Base-by-base conservation (phyloP, 163 green algal genomes). In the Trebouxiophyceae sp. region DNA sequence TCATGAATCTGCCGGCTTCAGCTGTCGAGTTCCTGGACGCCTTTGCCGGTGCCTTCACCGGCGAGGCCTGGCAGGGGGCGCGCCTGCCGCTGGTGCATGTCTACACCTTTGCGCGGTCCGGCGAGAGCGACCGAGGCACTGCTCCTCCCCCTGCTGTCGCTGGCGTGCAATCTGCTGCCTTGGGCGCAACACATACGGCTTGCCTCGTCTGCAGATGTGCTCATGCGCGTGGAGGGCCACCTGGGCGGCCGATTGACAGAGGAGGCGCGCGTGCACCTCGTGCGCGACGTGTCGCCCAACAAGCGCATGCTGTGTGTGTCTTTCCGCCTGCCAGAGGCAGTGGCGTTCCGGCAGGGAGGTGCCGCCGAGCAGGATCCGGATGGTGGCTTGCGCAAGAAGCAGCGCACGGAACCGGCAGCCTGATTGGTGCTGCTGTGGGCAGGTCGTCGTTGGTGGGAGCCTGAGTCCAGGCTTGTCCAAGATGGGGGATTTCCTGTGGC, bases 1-100 rank as follows among this genome's bases (percentile, higher is more conserved):
- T 97, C 20, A 96, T 98, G 89, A 99, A 99, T 80, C 81, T 98
- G 54, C 93, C 93, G 22, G 90, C 91, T 1, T 87, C 81, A 19
- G 93, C 86, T 0, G 76, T 97, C 0, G 83, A 94, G 64, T 96
- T 98, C 65, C 73, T 97, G 60, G 89, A 95, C 68, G 86, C 84
- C 0, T 91, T 97, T 62, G 45, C 58, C 1, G 87, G 87, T 0
- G 70, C 77, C 1, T 96, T 96, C 62, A 68, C 86, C 33, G 71
- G 68, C 5, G 45, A 45, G 4, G 46, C 63, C 5, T 98, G 91
- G 93, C 32, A 60, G 33, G 74, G 64, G 12, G 62, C 63, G 8
- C 45, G 28, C 26, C 71, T 99, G 79, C 94, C 94, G 1, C 54
- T 78, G 33, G 72, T 99, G 20, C 94, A 99, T 73, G 87, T 85